Conservation (phyloP, 2,329 filamentous ascomycete species). For the Alternaria hordeiaustralica region DNA sequence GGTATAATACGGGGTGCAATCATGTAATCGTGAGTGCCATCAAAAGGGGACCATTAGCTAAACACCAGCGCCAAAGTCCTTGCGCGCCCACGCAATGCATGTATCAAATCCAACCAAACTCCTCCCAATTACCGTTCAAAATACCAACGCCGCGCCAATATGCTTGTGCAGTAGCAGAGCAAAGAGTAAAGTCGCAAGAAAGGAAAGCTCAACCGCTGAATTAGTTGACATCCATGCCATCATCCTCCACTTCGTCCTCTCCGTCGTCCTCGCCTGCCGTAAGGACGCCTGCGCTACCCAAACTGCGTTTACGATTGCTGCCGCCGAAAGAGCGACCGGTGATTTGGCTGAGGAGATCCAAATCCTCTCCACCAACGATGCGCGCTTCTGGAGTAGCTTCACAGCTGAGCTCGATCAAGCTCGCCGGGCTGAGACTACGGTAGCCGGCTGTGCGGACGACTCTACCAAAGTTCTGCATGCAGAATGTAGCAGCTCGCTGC, state of each 20-base stretch:
- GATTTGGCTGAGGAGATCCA: constrained; percentile 66
- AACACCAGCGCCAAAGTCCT: neutral
- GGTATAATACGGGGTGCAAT: constrained; percentile 7
- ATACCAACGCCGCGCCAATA: constrained; percentile 25
- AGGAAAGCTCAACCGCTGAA: neutral
- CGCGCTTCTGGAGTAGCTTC: constrained; percentile 93
- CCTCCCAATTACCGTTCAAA: neutral
- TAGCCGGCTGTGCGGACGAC: constrained; percentile 91
- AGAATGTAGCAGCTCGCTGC: constrained; percentile 85
- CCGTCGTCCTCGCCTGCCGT: constrained; percentile 51
- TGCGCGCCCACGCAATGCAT: constrained; percentile 17
- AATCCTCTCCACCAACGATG: constrained; percentile 85
- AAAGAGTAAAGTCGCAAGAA: neutral
- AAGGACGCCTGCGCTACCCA: constrained; percentile 46
- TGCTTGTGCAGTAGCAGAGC: constrained; percentile 9
- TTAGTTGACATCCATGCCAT: constrained; percentile 52
- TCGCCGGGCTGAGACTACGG: constrained; percentile 75
- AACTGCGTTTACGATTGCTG: constrained; percentile 53
- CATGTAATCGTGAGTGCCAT: constrained; percentile 4
- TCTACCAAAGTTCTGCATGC: constrained; percentile 91
- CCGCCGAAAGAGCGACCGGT: constrained; percentile 46
- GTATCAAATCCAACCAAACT: neutral
- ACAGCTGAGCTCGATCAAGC: constrained; percentile 88
- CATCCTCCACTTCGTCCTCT: constrained; percentile 52
- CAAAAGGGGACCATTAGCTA: neutral